Evolutionary conservation across 2,329 filamentous ascomycete genomes (phyloP), one percentile per base, ranked within the genome.

Genomic region (Fonsecaea pugnacius): DNA sequence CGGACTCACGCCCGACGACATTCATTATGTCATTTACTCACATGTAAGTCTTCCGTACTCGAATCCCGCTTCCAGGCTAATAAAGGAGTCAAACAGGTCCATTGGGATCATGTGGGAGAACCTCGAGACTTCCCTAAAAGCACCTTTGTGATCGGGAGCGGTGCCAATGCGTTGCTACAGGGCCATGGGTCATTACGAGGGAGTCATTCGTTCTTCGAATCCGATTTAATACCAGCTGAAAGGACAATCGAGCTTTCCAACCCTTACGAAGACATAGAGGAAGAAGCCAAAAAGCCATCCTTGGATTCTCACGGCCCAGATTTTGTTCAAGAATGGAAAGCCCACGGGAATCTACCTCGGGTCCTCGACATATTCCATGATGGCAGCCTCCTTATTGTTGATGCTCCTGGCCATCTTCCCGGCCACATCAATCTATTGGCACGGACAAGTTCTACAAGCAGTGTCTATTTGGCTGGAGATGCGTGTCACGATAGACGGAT

Each of bases 1-100:
- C 0, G 75, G 76, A 1, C 55, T 81, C 36, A 67, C 57, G 1
- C 72, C 76, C 0, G 63, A 72, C 10, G 76, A 80, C 56, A 78
- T 80, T 38, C 77, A 80, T 67, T 75, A 72, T 62, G 73, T 80
- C 8, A 73, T 80, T 14, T 76, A 77, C 58, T 77, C 74, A 3
- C 78, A 80, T 71, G 75, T 78, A 71, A 36, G 76, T 72, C 21
- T 21, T 5, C 32, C 40, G 18, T 36, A 7, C 16, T 10, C 18
- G 7, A 7, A 10, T 18, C 21, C n/a, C 16, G 2, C n/a, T 21
- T 4, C 8, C 8, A 9, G 36, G 50, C 30, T 43, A 8, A n/a
- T 18, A 16, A 50, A 51, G 27, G 14, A 12, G 24, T 18, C 24
- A 33, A 30, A 38, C 27, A 78, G 75, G 76, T 78, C 68, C 51